Base-by-base conservation (phyloP, 2,329 filamentous ascomycete species). In the Mycosphaerella arachidis region DNA sequence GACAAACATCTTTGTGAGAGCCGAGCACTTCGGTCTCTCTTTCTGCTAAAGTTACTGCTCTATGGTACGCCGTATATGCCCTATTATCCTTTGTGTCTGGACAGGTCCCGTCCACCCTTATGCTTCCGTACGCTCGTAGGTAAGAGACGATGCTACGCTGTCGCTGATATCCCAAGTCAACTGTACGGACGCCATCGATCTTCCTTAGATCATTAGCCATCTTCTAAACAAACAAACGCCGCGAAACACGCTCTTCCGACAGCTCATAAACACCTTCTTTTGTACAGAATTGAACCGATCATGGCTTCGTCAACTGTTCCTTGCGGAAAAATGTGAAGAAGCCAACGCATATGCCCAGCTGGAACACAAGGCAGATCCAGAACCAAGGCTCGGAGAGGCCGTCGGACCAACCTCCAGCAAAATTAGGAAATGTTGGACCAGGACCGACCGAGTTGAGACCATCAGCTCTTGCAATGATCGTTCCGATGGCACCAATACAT, bases 371-470 rank as follows among this genome's bases (percentile, higher is more conserved):
- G 53, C 80, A 82, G 59, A 86, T 75, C 85, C 85, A 88, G 70
- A 88, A 87, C 77, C 80, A 83, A 16, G 77, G 75, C 59, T 79
- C 79, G 12, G 73, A 78, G 40, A 85, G 69, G 1, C 79, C 79
- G 12, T 77, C 73, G 43, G 73, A 72, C 27, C 77, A 70, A 0
- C 78, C 78, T 56, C 78, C 77, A 16, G 80, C 80, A 62, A 88
- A 79, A 71, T 87, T 83, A 0, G 86, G 86, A 63, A 86, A 87
- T 18, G 87, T 84, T 3, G 78, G 75, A 1, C 84, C 84, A 1
- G 86, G 85, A 0, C 86, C 86, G 27, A 84, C 77, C 6, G 78
- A 81, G 70, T 87, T 82, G 0, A 86, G 85, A 9, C 83, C 84
- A 55, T 81, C 82, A 4, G 82, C 84, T 55, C 85, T 73, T 1